Evolutionary conservation across 352 stramenopile genomes (phyloP).

Genomic region (Phytopythium kandeliae): DNA sequence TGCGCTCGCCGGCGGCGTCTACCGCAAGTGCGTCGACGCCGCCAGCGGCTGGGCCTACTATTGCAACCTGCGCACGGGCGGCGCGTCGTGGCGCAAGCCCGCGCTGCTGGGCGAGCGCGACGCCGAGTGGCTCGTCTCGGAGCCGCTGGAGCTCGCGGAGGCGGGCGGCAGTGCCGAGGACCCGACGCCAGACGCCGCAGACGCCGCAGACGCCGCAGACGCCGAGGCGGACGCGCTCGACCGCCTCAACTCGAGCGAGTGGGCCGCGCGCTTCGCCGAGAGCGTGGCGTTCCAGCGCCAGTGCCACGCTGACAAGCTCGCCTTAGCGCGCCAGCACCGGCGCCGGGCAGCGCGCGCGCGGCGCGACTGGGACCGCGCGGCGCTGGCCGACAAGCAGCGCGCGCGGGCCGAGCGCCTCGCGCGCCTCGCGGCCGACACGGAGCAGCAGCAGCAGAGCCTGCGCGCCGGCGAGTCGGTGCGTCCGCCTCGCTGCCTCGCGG

Average conservation of each 20-base stretch:
- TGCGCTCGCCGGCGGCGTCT: constrained; percentile 22
- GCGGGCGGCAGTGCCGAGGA: background rate
- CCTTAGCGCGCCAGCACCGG: constrained; percentile 23
- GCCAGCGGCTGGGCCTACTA: constrained; percentile 38
- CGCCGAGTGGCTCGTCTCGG: constrained; percentile 1
- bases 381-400: constrained; percentile 26
- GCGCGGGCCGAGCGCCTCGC: constrained; percentile 20
- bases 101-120: constrained; percentile 26
- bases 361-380: constrained; percentile 27
- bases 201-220: background rate
- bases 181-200: background rate
- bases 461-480: constrained; percentile 20
- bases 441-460: constrained; percentile 29
- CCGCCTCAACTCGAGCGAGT: constrained; percentile 16
- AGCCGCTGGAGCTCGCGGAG: background rate
- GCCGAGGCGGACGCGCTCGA: constrained; percentile 1
- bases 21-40: constrained; percentile 44
- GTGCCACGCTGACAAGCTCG: constrained; percentile 24
- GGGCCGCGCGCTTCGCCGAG: constrained; percentile 18
- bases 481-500: background rate
- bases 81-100: constrained; percentile 41
- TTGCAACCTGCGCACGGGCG: constrained; percentile 36
- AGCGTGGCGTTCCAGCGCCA: constrained; percentile 28
- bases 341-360: constrained; percentile 30
- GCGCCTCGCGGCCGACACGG: constrained; percentile 32